A percentile compares a stretch with the other conserved stretches of the same genome.
phyloP scores from a whole-genome alignment of 139 green algal genomes.

The Chlamydomonas incerta region DNA sequence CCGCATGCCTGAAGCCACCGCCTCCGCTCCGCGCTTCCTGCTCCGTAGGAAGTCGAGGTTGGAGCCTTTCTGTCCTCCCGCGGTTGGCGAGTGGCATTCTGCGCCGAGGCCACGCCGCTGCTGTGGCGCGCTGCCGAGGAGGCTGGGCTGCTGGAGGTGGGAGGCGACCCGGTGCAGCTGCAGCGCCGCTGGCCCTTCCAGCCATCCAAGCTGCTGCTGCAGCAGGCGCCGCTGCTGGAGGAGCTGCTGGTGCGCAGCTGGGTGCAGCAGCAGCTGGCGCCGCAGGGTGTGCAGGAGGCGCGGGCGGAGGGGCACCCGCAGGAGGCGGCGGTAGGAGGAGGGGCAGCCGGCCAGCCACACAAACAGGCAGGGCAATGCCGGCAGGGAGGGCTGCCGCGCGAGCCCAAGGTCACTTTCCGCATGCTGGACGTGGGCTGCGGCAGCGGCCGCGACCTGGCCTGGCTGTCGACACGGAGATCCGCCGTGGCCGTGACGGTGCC shows the following conservation, averaged over 20 bases:
- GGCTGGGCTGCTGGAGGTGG: slow-evolving; percentile 28
- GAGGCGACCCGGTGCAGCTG: background rate
- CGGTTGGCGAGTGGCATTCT: slow-evolving; percentile 19
- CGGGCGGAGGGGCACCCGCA: background rate
- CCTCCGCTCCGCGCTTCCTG: no score
- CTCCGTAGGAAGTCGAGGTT: background rate
- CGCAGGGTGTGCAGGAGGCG: no score
- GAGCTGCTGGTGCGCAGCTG: background rate
- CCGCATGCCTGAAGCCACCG: no score
- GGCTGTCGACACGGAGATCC: slow-evolving; percentile 23
- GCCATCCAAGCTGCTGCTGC: slow-evolving; percentile 16
- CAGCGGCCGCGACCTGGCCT: slow-evolving; percentile 49
- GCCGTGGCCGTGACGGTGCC: background rate
- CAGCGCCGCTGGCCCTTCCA: slow-evolving; percentile 37
- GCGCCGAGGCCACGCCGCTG: slow-evolving; percentile 1
- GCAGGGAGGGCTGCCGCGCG: background rate
- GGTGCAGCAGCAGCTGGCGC: background rate
- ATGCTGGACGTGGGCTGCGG: slow-evolving; percentile 53
- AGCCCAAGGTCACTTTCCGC: background rate
- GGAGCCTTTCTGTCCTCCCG: background rate
- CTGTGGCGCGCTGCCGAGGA: slow-evolving; percentile 27
- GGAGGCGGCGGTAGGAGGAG: background rate
- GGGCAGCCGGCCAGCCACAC: no score
- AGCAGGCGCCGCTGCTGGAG: background rate
- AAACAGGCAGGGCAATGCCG: no score